Evolutionary conservation across 139 green algal genomes (phyloP).

Genomic region (Edaphochlamys debaryana): DNA sequence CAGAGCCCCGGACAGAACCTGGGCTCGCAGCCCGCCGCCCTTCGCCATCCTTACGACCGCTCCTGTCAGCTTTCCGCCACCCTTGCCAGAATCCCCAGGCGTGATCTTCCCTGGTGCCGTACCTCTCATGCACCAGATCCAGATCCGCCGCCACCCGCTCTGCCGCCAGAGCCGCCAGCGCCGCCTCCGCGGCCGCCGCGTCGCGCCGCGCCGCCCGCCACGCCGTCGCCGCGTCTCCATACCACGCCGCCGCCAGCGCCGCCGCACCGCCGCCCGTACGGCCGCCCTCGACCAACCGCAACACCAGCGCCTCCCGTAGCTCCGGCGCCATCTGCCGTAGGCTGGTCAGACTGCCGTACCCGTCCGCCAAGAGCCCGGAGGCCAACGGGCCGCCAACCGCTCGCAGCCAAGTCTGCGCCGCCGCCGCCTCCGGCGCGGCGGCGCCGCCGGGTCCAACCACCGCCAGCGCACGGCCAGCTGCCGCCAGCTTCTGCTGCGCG

Average conservation of each 20-base stretch:
- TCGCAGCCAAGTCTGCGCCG: conserved; percentile 1
- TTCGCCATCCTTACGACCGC: too few species aligned
- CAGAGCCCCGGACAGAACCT: too few species aligned
- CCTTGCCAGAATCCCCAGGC: too few species aligned
- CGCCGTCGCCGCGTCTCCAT: conserved; percentile 11
- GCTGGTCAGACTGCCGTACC: conserved; percentile 4
- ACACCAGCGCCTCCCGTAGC: conserved; percentile 15
- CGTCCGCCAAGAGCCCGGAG: conserved; percentile 12
- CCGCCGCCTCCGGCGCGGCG: background rate
- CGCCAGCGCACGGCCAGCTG: conserved; percentile 1
- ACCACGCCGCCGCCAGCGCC: conserved; percentile 15
- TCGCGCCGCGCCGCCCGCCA: background rate
- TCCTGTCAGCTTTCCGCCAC: too few species aligned
- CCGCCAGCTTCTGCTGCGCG: background rate
- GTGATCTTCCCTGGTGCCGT: too few species aligned
- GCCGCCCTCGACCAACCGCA: conserved; percentile 32
- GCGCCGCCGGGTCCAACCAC: background rate
- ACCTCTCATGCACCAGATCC: conserved; percentile 22
- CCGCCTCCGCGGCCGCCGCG: background rate
- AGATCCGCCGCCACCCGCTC: conserved; percentile 16
- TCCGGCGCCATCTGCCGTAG: conserved; percentile 13
- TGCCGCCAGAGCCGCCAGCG: background rate
- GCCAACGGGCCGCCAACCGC: conserved; percentile 6
- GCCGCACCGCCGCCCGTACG: background rate
- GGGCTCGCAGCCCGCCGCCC: too few species aligned